Evolutionary conservation across 352 stramenopile species (phyloP).

Genomic region (Pythium rhizo-oryzae): DNA sequence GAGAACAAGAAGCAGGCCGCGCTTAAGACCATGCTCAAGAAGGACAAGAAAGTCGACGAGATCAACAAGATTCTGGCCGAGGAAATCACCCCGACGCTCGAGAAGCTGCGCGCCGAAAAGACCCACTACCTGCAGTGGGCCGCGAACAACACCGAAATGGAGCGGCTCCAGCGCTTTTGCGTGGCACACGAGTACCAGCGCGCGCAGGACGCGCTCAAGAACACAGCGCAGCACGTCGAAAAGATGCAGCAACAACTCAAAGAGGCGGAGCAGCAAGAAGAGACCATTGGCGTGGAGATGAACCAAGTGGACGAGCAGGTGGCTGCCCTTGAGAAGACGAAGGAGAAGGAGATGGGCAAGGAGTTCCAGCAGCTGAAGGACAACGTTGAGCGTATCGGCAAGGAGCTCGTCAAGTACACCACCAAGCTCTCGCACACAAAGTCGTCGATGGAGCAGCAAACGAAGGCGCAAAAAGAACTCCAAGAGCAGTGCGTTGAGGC

Average conservation of each 20-base stretch:
- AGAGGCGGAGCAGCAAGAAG: slow-evolving; percentile 64
- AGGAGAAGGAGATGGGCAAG: slow-evolving; percentile 86
- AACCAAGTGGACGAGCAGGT: slow-evolving; percentile 73
- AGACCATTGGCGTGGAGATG: slow-evolving; percentile 70
- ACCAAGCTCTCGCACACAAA: slow-evolving; percentile 83
- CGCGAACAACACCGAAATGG: slow-evolving; percentile 98
- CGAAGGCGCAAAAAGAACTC: slow-evolving; percentile 60
- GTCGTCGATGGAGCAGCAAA: slow-evolving; percentile 67
- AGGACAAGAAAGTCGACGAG: slow-evolving; percentile 99
- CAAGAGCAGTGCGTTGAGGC: slow-evolving; percentile 79
- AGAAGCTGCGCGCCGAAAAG: slow-evolving; percentile 97
- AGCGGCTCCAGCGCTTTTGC: slow-evolving; percentile 97
- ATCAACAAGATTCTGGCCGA: slow-evolving; percentile 98
- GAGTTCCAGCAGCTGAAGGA: slow-evolving; percentile 84
- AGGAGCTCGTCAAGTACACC: slow-evolving; percentile 83
- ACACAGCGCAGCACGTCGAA: slow-evolving; percentile 87
- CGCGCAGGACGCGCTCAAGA: slow-evolving; percentile 85
- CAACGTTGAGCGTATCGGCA: slow-evolving; percentile 77
- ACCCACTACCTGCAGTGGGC: slow-evolving; percentile 98
- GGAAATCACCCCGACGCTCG: slow-evolving; percentile 99
- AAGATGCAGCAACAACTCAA: slow-evolving; percentile 89
- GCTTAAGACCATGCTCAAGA: slow-evolving; percentile 99
- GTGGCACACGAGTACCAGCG: slow-evolving; percentile 96
- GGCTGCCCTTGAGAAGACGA: slow-evolving; percentile 59
- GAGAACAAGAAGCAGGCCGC: slow-evolving; percentile 99